Conservation (phyloP, 192 early-diverging fungal genomes). For the Dimargaris verticillata region DNA sequence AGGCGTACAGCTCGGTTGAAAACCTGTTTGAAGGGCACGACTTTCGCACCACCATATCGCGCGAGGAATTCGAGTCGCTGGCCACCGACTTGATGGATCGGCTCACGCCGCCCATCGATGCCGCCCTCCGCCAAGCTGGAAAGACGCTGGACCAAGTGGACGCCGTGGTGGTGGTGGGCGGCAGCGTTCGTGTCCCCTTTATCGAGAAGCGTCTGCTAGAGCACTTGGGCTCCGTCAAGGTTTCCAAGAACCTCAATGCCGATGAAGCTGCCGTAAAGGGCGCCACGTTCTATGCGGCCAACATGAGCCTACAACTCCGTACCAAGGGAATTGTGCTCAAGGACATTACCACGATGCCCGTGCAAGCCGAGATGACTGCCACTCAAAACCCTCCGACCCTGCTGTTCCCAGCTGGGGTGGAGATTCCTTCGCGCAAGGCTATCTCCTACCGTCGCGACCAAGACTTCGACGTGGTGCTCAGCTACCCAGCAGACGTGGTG, state of each 20-base stretch:
- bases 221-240: slow-evolving; percentile 60
- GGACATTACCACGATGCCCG: slow-evolving; percentile 56
- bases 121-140: slow-evolving; percentile 47
- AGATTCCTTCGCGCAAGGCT: slow-evolving; percentile 1
- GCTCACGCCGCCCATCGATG: slow-evolving; percentile 54
- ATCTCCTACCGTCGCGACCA: not conserved
- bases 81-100: slow-evolving; percentile 44
- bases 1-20: slow-evolving; percentile 76
- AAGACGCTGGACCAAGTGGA: slow-evolving; percentile 49
- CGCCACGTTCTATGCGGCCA: slow-evolving; percentile 76
- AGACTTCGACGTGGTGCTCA: not conserved
- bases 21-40: slow-evolving; percentile 72
- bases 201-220: slow-evolving; percentile 55
- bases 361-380: slow-evolving; percentile 20
- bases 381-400: not conserved
- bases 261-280: slow-evolving; percentile 90
- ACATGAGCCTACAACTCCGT: slow-evolving; percentile 69
- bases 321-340: slow-evolving; percentile 72
- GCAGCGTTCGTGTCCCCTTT: slow-evolving; percentile 73
- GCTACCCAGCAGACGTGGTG: not conserved
- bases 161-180: slow-evolving; percentile 90
- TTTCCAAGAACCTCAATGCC: slow-evolving; percentile 86
- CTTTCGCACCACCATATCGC: slow-evolving; percentile 60
- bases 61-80: slow-evolving; percentile 61
- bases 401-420: not conserved